Conservation (phyloP, 2,329 filamentous ascomycete species). For the Pseudogymnoascus sp. region DNA sequence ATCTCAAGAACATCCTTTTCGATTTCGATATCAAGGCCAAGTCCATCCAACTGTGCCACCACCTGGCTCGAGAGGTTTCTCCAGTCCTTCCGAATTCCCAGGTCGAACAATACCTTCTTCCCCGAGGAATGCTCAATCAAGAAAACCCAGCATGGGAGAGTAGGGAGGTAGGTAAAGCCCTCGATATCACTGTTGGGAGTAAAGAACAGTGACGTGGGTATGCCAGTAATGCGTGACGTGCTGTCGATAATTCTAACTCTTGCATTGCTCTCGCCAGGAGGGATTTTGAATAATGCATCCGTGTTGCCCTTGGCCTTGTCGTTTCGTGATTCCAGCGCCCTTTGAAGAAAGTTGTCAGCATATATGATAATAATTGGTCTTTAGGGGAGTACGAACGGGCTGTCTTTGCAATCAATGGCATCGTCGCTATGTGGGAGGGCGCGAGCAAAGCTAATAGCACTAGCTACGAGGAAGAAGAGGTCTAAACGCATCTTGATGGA, state of each 20-base stretch:
- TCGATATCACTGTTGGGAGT: constrained; percentile 12
- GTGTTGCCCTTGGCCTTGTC: too few species aligned
- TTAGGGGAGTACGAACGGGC: too few species aligned
- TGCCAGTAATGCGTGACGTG: constrained; percentile 19
- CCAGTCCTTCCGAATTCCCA: constrained; percentile 32
- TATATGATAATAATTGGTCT: too few species aligned
- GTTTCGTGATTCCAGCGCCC: too few species aligned
- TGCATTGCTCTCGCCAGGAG: constrained; percentile 23
- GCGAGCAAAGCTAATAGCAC: too few species aligned
- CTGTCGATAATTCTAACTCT: constrained; percentile 28
- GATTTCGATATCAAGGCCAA: constrained; percentile 31
- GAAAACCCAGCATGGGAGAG: not conserved
- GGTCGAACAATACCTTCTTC: constrained; percentile 21
- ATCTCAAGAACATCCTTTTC: constrained; percentile 35
- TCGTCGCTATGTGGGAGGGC: too few species aligned
- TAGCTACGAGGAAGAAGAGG: too few species aligned
- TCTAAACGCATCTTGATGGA: too few species aligned
- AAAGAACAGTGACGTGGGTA: constrained; percentile 19
- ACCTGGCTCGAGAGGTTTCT: constrained; percentile 28
- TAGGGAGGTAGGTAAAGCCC: not conserved
- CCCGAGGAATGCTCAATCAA: not conserved
- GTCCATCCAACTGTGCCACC: constrained; percentile 23
- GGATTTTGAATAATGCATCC: constrained; percentile 19
- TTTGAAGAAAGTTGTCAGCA: too few species aligned
- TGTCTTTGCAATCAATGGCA: too few species aligned